Evolutionary conservation across 148 eudicot genomes (phyloP).

Genomic region (Simmondsia chinensis): DNA sequence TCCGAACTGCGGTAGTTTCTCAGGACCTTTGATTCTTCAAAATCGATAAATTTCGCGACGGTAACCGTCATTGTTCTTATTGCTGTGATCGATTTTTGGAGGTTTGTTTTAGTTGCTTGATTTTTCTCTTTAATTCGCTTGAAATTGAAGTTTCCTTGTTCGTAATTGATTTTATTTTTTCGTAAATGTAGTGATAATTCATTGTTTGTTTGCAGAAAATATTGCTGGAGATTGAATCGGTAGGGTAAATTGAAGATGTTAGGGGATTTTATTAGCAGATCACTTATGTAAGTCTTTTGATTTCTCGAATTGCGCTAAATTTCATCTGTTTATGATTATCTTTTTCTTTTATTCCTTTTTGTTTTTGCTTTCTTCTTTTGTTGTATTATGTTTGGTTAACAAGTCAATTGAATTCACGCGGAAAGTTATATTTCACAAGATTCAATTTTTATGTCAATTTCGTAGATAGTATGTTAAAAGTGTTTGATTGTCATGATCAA

Average conservation of each 20-base stretch:
- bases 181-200: neutral
- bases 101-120: conserved; percentile 1
- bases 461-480: no score
- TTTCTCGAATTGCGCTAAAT: no score
- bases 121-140: neutral
- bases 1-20: no score
- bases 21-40: no score
- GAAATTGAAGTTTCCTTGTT: neutral
- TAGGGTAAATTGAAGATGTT: conserved; percentile 32
- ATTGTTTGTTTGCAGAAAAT: no score
- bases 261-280: conserved; percentile 60
- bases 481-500: no score
- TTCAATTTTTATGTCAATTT: no score
- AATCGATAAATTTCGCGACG: no score
- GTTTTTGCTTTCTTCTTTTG: neutral
- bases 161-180: neutral
- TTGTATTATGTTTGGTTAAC: no score
- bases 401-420: no score
- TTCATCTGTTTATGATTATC: no score
- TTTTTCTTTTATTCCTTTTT: neutral
- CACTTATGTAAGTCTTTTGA: conserved; percentile 48
- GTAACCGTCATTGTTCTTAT: neutral
- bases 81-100: neutral
- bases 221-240: neutral
- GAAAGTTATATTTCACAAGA: no score